Evolutionary conservation across 1,284 basidiomycete species (phyloP).

Genomic region (Veloboletus limbatus): DNA sequence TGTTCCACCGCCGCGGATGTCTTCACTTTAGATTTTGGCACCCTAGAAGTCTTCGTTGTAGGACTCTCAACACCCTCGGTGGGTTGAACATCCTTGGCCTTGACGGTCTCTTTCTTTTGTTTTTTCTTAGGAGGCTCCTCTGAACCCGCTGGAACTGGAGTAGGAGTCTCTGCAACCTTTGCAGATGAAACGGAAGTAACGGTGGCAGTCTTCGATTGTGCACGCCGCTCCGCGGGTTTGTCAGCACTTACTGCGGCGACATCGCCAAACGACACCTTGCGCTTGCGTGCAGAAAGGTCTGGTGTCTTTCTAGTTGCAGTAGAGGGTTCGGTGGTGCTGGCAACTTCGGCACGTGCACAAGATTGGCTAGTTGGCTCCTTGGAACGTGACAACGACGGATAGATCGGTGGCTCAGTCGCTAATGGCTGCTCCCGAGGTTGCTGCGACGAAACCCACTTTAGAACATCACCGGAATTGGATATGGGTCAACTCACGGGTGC

Average conservation of each 20-base stretch:
- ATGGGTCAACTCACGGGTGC: conserved; percentile 10
- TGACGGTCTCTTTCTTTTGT: conserved; percentile 8
- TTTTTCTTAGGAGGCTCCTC: conserved; percentile 26
- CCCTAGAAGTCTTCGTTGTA: neutral
- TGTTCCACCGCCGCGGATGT: neutral
- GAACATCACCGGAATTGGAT: neutral
- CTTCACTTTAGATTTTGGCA: neutral
- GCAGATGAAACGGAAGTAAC: neutral
- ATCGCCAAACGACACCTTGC: conserved; percentile 17
- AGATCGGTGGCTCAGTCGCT: neutral
- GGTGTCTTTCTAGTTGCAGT: neutral
- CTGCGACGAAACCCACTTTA: neutral
- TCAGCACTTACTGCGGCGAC: neutral
- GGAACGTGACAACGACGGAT: neutral
- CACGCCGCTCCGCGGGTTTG: neutral
- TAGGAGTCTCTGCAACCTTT: neutral
- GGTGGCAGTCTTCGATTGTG: neutral
- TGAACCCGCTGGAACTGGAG: neutral
- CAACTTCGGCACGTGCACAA: neutral
- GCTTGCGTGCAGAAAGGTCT: conserved; percentile 15
- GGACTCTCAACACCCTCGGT: neutral
- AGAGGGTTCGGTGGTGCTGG: neutral
- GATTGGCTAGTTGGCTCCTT: neutral
- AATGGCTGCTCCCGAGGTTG: neutral
- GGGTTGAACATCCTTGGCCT: conserved; percentile 3